These are phyloP conservation scores for Phytophthora podocarpi DNA, from an alignment of 352 stramenopile genomes.

Conservation along the genomic window DNA sequence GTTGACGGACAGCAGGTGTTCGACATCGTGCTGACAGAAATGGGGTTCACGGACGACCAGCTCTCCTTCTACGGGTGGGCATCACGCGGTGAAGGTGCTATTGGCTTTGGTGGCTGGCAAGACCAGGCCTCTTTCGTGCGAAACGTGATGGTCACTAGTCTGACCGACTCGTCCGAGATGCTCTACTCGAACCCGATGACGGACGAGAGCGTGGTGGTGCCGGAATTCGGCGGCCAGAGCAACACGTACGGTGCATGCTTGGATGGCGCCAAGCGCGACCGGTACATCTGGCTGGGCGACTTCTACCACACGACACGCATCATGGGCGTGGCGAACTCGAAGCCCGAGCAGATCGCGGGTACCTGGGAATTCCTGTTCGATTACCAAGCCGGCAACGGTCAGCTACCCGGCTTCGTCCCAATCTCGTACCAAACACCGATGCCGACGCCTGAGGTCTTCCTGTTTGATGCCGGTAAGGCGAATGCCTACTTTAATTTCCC, in stretches of 20 bases:
- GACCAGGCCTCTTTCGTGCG: slow-evolving; percentile 32
- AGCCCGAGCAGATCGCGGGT: slow-evolving; percentile 30
- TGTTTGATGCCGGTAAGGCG: slow-evolving; percentile 24
- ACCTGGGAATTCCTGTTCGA: slow-evolving; percentile 38
- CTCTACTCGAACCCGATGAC: slow-evolving; percentile 42
- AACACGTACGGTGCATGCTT: slow-evolving; percentile 34
- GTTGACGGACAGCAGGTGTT: slow-evolving; percentile 31
- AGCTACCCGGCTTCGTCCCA: slow-evolving; percentile 24
- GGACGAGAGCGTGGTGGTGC: slow-evolving; percentile 23
- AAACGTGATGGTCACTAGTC: slow-evolving; percentile 22
- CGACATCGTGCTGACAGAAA: slow-evolving; percentile 33
- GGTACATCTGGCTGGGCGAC: slow-evolving; percentile 40
- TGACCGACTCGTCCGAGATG: slow-evolving; percentile 14
- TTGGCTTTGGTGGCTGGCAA: slow-evolving; percentile 35
- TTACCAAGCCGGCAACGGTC: slow-evolving; percentile 22
- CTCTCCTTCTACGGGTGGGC: slow-evolving; percentile 29
- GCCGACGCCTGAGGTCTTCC: slow-evolving; percentile 31
- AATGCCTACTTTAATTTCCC: slow-evolving; percentile 28
- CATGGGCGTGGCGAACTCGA: slow-evolving; percentile 35
- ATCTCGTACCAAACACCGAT: slow-evolving; percentile 41
- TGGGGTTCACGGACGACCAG: slow-evolving; percentile 21
- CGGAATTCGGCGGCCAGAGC: slow-evolving; percentile 28
- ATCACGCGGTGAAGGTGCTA: slow-evolving; percentile 23
- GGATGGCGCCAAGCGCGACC: slow-evolving; percentile 37
- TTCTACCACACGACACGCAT: slow-evolving; percentile 41